Percentiles rank a stretch among this genome's conserved stretches.
Conservation (phyloP, 768 basidiomycete species). For the Boletus subparvulus region DNA sequence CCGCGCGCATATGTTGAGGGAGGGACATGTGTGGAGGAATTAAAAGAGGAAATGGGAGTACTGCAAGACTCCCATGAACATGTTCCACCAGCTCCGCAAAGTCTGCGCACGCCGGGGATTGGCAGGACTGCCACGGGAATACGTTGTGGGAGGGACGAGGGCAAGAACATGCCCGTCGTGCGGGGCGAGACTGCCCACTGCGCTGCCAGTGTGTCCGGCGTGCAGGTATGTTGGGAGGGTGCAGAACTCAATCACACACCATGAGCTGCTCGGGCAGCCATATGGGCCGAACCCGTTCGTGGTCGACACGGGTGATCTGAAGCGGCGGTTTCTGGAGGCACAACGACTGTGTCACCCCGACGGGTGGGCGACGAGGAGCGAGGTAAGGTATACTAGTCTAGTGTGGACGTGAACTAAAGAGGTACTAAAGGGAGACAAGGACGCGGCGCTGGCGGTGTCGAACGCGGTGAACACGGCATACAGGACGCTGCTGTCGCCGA, state of each 20-base stretch:
- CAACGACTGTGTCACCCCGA: conserved; percentile 87
- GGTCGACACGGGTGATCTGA: conserved; percentile 60
- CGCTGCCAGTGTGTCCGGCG: conserved; percentile 71
- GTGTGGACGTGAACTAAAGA: conserved; percentile 7
- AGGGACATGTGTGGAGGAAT: conserved; percentile 23
- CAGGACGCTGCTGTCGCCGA: conserved; percentile 66
- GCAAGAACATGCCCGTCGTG: conserved; percentile 59
- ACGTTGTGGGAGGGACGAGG: conserved; percentile 2
- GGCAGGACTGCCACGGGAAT: conserved; percentile 17
- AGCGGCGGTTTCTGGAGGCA: conserved; percentile 63
- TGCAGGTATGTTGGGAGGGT: conserved; percentile 69
- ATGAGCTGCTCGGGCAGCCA: conserved; percentile 67
- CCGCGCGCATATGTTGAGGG: conserved; percentile 40
- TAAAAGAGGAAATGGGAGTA: not conserved
- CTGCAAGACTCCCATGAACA: conserved; percentile 5
- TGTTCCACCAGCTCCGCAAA: conserved; percentile 17
- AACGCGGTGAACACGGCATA: conserved; percentile 83
- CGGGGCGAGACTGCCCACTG: conserved; percentile 53
- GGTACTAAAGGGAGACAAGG: conserved; percentile 22
- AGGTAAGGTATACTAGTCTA: conserved; percentile 39
- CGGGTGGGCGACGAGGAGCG: conserved; percentile 68
- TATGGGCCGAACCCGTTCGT: conserved; percentile 67
- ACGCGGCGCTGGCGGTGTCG: conserved; percentile 45
- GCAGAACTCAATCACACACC: conserved; percentile 54
- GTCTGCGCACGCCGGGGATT: conserved; percentile 1